Percentiles rank a stretch among this genome's conserved stretches.
These are phyloP conservation scores for Theobroma cacao DNA, from an alignment of 345 rosid species.

Conservation along the genomic window DNA sequence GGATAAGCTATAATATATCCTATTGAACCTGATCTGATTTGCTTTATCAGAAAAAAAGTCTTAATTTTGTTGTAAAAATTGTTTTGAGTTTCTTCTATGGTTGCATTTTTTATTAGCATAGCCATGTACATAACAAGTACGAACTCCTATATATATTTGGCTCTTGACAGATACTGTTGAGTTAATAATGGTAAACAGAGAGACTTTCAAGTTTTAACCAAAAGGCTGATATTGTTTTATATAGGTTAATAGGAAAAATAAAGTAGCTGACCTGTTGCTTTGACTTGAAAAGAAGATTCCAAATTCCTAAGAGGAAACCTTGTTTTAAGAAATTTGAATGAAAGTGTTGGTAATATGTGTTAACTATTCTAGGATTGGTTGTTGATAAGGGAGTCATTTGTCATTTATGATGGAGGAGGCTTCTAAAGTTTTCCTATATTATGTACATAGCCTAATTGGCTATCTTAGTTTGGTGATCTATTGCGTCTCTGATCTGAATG, in stretches of 20 bases:
- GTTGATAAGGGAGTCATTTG: neutral
- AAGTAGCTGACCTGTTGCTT: neutral
- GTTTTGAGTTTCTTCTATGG: neutral
- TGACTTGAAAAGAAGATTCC: neutral
- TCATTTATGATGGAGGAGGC: neutral
- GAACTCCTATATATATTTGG: neutral
- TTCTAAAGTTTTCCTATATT: neutral
- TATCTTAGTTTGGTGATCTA: neutral
- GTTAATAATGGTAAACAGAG: neutral
- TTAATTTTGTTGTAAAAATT: neutral
- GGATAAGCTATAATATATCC: neutral
- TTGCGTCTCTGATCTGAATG: neutral
- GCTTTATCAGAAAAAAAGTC: neutral
- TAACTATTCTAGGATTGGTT: neutral
- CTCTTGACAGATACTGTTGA: neutral
- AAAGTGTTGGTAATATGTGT: neutral
- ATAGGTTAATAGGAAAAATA: neutral
- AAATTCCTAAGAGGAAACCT: neutral
- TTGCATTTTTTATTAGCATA: neutral
- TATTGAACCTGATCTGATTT: neutral
- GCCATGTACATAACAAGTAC: neutral
- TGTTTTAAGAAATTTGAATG: neutral
- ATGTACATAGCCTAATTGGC: neutral
- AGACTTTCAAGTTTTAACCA: neutral
- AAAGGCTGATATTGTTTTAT: neutral